Percentiles rank a stretch among this genome's conserved stretches.
These are phyloP conservation scores for Corinectria fuckeliana DNA, from an alignment of 2,329 filamentous ascomycete species.

Conservation along the genomic window DNA sequence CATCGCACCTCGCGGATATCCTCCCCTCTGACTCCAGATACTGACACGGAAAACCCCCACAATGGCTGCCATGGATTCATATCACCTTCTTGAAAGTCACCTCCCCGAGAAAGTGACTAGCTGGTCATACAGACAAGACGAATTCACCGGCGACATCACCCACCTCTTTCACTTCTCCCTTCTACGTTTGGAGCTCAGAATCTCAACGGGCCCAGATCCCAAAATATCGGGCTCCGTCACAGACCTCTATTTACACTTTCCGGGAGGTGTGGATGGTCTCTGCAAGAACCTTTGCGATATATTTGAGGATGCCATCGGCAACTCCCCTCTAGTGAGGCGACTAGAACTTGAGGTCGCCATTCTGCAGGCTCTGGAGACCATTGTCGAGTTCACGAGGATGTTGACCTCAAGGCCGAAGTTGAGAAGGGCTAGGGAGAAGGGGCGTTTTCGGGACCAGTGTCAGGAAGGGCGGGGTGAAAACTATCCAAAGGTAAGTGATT, in stretches of 20 bases:
- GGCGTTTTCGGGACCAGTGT: conserved; percentile 21
- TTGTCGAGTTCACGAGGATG: conserved; percentile 7
- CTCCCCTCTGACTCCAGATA: neutral
- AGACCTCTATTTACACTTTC: conserved; percentile 1
- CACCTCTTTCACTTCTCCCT: conserved; percentile 12
- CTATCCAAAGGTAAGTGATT: neutral
- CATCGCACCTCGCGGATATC: neutral
- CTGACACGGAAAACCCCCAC: neutral
- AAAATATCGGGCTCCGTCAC: conserved; percentile 7
- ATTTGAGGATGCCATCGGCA: conserved; percentile 6
- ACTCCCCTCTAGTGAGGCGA: neutral
- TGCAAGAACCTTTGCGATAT: conserved; percentile 21
- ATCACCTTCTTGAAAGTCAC: neutral
- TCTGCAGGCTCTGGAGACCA: conserved; percentile 25
- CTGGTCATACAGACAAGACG: neutral
- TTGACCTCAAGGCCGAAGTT: neutral
- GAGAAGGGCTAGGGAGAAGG: conserved; percentile 22
- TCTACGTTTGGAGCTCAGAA: conserved; percentile 9
- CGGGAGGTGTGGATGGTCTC: conserved; percentile 22
- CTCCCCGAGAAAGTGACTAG: conserved; percentile 10
- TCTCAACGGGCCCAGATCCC: conserved; percentile 7
- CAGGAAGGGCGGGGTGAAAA: conserved; percentile 10
- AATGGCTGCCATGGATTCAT: neutral
- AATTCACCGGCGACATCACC: neutral
- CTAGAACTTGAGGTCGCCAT: conserved; percentile 19